Percentiles rank a stretch among this genome's conserved stretches.
Evolutionary conservation across 495 filamentous ascomycete genomes (phyloP).

Genomic region (Hyaloscypha finlandica): DNA sequence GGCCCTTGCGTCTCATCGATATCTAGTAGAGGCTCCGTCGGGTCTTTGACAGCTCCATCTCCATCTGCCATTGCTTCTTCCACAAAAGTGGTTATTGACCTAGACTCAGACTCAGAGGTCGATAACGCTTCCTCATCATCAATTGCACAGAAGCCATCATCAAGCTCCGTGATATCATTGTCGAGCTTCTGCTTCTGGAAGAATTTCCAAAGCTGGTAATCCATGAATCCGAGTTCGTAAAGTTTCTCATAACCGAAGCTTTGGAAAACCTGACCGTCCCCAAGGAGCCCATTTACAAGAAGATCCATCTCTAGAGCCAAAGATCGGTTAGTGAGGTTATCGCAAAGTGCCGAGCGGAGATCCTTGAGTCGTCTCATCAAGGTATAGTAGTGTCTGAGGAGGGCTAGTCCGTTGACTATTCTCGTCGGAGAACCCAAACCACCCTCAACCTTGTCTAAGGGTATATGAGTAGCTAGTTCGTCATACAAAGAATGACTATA

Average conservation of each 20-base stretch:
- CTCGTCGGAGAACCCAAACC: background rate
- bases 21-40: too few species aligned
- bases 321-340: background rate
- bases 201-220: slow-evolving; percentile 2
- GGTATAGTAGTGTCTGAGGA: slow-evolving; percentile 6
- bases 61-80: too few species aligned
- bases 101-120: background rate
- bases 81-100: too few species aligned
- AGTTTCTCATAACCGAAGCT: slow-evolving; percentile 9
- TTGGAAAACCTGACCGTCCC: slow-evolving; percentile 9
- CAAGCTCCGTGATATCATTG: background rate
- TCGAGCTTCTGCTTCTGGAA: slow-evolving; percentile 10
- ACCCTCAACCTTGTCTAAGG: background rate
- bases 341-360: background rate
- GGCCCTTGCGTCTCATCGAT: too few species aligned
- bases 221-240: slow-evolving; percentile 4
- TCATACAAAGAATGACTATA: slow-evolving; percentile 6
- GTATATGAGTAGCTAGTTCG: background rate
- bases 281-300: slow-evolving; percentile 3
- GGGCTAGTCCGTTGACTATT: slow-evolving; percentile 7
- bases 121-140: background rate
- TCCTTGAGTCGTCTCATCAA: background rate
- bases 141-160: slow-evolving; percentile 7
- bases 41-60: too few species aligned
- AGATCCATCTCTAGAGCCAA: slow-evolving; percentile 10